A percentile compares a stretch with the other conserved stretches of the same genome.
Conservation (phyloP, 257 asterid genomes). For the Solanum lycopersicoides region DNA sequence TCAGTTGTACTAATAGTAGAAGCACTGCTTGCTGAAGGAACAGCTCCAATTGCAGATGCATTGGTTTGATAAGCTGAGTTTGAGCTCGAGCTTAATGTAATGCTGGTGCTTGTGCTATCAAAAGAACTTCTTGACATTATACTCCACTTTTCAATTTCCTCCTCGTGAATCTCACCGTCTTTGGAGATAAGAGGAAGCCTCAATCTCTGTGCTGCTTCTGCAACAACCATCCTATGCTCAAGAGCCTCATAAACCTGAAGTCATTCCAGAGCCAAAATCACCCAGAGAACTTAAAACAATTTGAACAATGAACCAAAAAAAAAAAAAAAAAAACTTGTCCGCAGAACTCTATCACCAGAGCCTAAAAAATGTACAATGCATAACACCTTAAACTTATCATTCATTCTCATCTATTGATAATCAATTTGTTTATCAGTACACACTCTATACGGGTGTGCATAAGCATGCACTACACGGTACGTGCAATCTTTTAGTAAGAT, state of each 20-base stretch:
- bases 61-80: conserved; percentile 69
- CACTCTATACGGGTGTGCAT: not conserved
- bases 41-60: conserved; percentile 32
- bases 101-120: conserved; percentile 73
- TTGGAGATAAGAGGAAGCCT: conserved; percentile 93
- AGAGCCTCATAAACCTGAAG: conserved; percentile 66
- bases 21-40: conserved; percentile 24
- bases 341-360: not conserved
- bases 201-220: conserved; percentile 93
- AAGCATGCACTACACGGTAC: not conserved
- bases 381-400: not conserved
- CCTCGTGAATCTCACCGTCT: conserved; percentile 91
- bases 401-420: not conserved
- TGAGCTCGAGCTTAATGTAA: conserved; percentile 63
- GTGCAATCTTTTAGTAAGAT: not conserved
- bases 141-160: conserved; percentile 90
- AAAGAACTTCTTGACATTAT: conserved; percentile 70
- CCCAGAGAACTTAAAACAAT: not conserved
- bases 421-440: not conserved
- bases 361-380: not conserved
- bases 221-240: conserved; percentile 64
- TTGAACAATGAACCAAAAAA: not conserved
- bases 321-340: not conserved
- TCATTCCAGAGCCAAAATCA: not conserved
- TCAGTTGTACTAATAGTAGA: conserved; percentile 35